Evolutionary conservation across 2,329 filamentous ascomycete genomes (phyloP), one percentile per base, ranked within the genome.

Genomic region (Dryadomyces quercivorus): DNA sequence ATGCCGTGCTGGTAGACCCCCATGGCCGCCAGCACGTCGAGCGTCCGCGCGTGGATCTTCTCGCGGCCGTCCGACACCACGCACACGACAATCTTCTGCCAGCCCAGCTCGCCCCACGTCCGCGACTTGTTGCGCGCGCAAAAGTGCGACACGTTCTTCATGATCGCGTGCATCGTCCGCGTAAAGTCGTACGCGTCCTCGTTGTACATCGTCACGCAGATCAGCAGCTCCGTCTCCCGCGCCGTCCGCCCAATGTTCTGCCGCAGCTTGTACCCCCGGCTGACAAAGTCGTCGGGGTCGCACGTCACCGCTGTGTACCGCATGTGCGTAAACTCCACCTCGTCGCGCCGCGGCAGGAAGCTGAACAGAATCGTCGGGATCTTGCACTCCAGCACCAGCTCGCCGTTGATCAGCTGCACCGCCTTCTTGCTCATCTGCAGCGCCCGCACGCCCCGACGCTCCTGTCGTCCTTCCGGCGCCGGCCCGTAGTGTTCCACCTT

Each of bases 71-170:
- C 93, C 1, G 90, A 91, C 56, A 98, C 91, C 64, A 98, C 87
- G 66, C 90, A 96, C 0, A 98, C 92, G 0, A 98, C 93, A 64
- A 98, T 96, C 75, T 98, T 98, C 70, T 98, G 89, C 93, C 93
- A 98, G 5, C 93, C 93, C 53, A 88, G 82, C 62, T 95, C 94
- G 43, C 93, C 94, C 93, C 93, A 98, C 0, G 91, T 97, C 56
- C 93, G 82, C 6, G 90, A 95, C 67, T 93, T 92, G 54, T 85
- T 86, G 53, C 93, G 84, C 20, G 85, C 89, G 74, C 93, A 98
- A 70, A 98, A 96, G 67, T 97, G 93, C 15, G 88, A 84, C 63
- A 98, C 92, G 67, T 98, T 98, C 68, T 94, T 90, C 88, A 98
- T 95, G 55, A 98, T 88, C 54, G 92, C 93, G 67, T 97, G 89